phyloP scores from a whole-genome alignment of 345 rosid genomes.

The Lenwebbia sp. region DNA sequence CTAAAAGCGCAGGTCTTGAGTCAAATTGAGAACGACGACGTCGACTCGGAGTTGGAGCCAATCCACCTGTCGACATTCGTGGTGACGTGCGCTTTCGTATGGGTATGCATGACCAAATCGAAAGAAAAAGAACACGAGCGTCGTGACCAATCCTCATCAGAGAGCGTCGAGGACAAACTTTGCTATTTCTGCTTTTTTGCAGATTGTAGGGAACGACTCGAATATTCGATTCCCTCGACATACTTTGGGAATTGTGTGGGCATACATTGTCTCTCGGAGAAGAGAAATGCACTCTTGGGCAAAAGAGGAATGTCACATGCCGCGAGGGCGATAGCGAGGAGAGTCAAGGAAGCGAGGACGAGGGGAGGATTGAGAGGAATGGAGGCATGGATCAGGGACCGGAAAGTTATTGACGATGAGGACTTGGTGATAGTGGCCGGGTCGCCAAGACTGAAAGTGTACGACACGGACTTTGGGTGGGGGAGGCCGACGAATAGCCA shows the following conservation, averaged over 20 bases:
- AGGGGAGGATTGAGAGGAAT: slow-evolving; percentile 4
- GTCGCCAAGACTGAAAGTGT: slow-evolving; percentile 13
- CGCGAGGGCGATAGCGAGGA: slow-evolving; percentile 16
- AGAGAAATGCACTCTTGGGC: slow-evolving; percentile 6
- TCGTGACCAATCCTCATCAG: not conserved
- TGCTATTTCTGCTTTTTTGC: not conserved
- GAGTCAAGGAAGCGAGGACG: slow-evolving; percentile 2
- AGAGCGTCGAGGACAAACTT: not conserved
- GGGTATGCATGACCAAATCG: not conserved
- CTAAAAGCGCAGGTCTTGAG: slow-evolving; percentile 7
- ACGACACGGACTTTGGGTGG: slow-evolving; percentile 34
- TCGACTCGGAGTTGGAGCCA: not conserved
- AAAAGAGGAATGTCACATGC: slow-evolving; percentile 19
- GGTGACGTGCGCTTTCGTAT: not conserved
- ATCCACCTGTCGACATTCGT: not conserved
- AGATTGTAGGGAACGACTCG: slow-evolving; percentile 2
- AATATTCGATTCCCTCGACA: not conserved
- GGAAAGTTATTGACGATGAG: not conserved
- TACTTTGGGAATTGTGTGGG: slow-evolving; percentile 31
- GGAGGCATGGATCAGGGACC: not conserved
- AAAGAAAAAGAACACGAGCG: not conserved
- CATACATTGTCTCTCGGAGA: not conserved
- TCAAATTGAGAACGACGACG: not conserved
- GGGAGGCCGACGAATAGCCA: slow-evolving; percentile 23
- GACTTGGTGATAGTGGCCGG: slow-evolving; percentile 7